Percentiles rank a stretch among this genome's conserved stretches.
phyloP scores from a whole-genome alignment of 2,329 filamentous ascomycete genomes.

The Paecilomyces sp. region DNA sequence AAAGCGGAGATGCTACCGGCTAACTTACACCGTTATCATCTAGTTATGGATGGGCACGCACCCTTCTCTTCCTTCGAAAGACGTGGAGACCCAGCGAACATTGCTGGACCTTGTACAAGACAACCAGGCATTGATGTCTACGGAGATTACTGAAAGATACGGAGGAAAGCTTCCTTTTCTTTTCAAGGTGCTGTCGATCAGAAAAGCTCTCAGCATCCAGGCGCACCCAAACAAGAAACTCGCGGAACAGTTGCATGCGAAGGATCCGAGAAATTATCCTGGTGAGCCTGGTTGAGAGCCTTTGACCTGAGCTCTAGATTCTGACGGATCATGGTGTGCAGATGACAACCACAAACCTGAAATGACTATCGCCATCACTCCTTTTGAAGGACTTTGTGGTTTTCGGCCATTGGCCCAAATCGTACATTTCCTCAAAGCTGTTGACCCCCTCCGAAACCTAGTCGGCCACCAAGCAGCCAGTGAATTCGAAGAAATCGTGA shows the following conservation, averaged over 20 bases:
- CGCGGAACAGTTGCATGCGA: slow-evolving; percentile 77
- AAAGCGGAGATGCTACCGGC: slow-evolving; percentile 3
- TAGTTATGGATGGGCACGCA: slow-evolving; percentile 99
- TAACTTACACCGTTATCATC: neutral
- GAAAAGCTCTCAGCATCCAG: slow-evolving; percentile 94
- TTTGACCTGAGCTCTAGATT: neutral
- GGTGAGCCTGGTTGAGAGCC: slow-evolving; percentile 25
- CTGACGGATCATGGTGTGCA: slow-evolving; percentile 5
- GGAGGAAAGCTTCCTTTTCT: slow-evolving; percentile 83
- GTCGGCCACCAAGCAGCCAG: slow-evolving; percentile 50
- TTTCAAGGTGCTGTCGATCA: slow-evolving; percentile 95
- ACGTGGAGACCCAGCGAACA: slow-evolving; percentile 73
- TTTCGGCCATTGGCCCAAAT: slow-evolving; percentile 87
- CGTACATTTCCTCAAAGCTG: slow-evolving; percentile 67
- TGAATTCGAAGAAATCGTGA: slow-evolving; percentile 49
- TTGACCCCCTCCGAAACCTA: slow-evolving; percentile 58
- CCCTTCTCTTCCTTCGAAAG: slow-evolving; percentile 88
- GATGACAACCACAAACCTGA: slow-evolving; percentile 99
- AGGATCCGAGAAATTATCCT: slow-evolving; percentile 89
- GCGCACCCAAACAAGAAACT: slow-evolving; percentile 94
- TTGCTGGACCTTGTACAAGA: slow-evolving; percentile 82
- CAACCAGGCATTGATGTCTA: slow-evolving; percentile 74
- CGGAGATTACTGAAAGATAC: slow-evolving; percentile 66
- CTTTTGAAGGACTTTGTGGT: slow-evolving; percentile 92
- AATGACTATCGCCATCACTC: slow-evolving; percentile 96